Evolutionary conservation across 106 monocot species (phyloP).

Genomic region (Posidonia australis): DNA sequence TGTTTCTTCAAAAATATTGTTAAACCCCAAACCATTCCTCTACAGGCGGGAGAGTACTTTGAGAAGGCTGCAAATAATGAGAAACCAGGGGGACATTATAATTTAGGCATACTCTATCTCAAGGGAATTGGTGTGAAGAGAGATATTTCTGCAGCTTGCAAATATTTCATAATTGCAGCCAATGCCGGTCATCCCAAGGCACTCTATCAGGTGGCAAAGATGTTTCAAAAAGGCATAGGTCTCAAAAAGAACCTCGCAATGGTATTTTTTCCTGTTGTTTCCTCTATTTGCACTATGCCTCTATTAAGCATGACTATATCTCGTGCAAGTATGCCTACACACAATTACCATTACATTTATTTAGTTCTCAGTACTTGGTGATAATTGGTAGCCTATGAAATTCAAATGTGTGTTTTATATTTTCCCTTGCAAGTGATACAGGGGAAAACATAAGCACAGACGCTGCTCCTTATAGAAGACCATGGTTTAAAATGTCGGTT

Average conservation of each 20-base stretch:
- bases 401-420: too few relatives aligned
- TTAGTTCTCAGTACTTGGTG: too few relatives aligned
- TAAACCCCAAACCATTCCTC: neutral
- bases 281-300: neutral
- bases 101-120: constrained; percentile 79
- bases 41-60: constrained; percentile 84
- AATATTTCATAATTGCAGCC: constrained; percentile 60
- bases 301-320: too few relatives aligned
- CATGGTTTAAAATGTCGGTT: too few relatives aligned
- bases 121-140: constrained; percentile 86
- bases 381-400: too few relatives aligned
- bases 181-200: constrained; percentile 92
- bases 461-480: too few relatives aligned
- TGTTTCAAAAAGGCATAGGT: constrained; percentile 86
- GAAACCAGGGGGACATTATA: constrained; percentile 79
- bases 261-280: constrained; percentile 26
- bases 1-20: too few relatives aligned
- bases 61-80: constrained; percentile 76
- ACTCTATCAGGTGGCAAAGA: constrained; percentile 82
- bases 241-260: constrained; percentile 63
- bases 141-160: constrained; percentile 51
- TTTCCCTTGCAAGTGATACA: too few relatives aligned
- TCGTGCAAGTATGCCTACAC: too few relatives aligned
- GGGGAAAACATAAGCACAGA: too few relatives aligned
- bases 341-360: too few relatives aligned